These are phyloP conservation scores for Dendrocalamus sinicus DNA, from an alignment of 176 grass and related monocot species.

Conservation along the genomic window DNA sequence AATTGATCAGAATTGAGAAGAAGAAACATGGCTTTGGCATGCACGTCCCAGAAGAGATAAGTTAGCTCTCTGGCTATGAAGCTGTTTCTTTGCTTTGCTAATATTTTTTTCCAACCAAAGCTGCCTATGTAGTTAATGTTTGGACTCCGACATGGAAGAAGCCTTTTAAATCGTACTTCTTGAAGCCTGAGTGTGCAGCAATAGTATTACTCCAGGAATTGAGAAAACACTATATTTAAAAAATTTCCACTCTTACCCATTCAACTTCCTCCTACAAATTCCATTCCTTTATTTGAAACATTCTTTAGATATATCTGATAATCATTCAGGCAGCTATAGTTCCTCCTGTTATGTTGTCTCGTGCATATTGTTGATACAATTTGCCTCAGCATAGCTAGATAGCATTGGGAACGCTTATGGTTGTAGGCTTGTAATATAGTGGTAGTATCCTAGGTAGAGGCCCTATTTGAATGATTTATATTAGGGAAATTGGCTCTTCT, in stretches of 20 bases:
- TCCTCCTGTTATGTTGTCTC: not conserved
- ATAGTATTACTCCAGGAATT: not conserved
- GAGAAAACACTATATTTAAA: not conserved
- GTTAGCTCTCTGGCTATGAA: conserved; percentile 41
- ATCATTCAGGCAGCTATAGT: not conserved
- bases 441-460: not conserved
- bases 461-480: no score
- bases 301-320: not conserved
- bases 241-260: not conserved
- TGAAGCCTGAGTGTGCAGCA: not conserved
- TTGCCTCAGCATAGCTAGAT: conserved; percentile 1
- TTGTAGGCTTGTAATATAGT: conserved; percentile 4
- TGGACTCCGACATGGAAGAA: conserved; percentile 23
- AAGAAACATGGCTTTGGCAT: conserved; percentile 91
- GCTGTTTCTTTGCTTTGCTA: not conserved
- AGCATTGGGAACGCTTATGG: not conserved
- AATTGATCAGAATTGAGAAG: conserved; percentile 75
- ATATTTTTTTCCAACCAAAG: not conserved
- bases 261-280: not conserved
- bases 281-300: not conserved
- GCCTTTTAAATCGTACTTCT: not conserved
- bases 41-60: conserved; percentile 60
- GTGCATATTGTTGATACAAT: not conserved
- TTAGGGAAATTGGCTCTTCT: no score
- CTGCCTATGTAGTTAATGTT: not conserved